Conservation (phyloP, 1,284 basidiomycete species). For the Pisolithus thermaeus region DNA sequence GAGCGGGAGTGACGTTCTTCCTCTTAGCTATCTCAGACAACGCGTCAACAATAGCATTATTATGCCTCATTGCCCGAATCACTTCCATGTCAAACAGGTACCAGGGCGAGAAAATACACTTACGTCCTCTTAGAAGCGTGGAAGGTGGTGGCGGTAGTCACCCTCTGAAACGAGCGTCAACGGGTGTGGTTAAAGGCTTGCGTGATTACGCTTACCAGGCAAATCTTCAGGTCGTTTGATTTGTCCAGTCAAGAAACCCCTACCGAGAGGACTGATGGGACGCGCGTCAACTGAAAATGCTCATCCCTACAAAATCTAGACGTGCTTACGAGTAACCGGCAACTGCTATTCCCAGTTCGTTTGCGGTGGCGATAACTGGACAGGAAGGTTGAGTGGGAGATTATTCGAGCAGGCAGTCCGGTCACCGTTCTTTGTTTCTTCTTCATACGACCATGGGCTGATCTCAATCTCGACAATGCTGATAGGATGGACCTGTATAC, state of each 20-base stretch:
- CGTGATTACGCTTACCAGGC: slow-evolving; percentile 20
- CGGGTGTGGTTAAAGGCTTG: not conserved
- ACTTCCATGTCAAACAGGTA: not conserved
- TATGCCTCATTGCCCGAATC: slow-evolving; percentile 40
- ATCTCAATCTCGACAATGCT: slow-evolving; percentile 50
- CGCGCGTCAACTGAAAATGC: not conserved
- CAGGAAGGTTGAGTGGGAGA: slow-evolving; percentile 17
- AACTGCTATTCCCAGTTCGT: slow-evolving; percentile 45
- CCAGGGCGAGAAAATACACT: not conserved
- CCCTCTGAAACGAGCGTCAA: slow-evolving; percentile 13
- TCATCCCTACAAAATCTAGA: not conserved
- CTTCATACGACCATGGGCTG: slow-evolving; percentile 44
- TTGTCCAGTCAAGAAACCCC: slow-evolving; percentile 52
- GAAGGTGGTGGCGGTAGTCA: slow-evolving; percentile 19
- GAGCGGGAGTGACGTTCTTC: slow-evolving; percentile 45
- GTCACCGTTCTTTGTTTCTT: slow-evolving; percentile 35
- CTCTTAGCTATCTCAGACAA: slow-evolving; percentile 40
- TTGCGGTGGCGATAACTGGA: slow-evolving; percentile 33
- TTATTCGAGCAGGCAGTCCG: not conserved
- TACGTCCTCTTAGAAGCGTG: slow-evolving; percentile 28
- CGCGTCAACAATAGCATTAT: slow-evolving; percentile 46
- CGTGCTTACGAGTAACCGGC: slow-evolving; percentile 44
- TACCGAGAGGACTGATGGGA: slow-evolving; percentile 44
- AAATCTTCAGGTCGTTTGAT: slow-evolving; percentile 44
- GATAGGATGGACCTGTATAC: slow-evolving; percentile 37